These are phyloP conservation scores for Auricularia cornea DNA, from an alignment of 768 basidiomycete species.

Conservation along the genomic window DNA sequence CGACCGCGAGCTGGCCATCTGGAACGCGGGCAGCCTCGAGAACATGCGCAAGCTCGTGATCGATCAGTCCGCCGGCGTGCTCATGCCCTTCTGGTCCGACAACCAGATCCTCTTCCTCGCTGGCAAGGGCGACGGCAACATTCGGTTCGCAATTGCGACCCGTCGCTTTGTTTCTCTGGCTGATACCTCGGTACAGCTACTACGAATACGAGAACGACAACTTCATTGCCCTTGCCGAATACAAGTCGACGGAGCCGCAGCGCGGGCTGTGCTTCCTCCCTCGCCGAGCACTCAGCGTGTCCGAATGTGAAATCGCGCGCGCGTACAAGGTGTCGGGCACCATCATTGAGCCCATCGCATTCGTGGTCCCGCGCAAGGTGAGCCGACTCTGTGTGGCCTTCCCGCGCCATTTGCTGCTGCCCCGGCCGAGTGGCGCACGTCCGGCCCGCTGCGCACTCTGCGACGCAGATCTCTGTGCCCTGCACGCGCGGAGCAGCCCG, in stretches of 20 bases:
- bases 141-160: slow-evolving; percentile 49
- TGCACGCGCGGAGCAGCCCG: too few relatives aligned
- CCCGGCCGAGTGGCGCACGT: too few relatives aligned
- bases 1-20: slow-evolving; percentile 82
- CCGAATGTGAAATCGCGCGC: slow-evolving; percentile 90
- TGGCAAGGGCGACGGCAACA: slow-evolving; percentile 95
- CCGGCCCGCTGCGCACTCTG: too few relatives aligned
- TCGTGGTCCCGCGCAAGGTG: slow-evolving; percentile 82
- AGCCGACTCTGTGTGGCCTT: slow-evolving; percentile 36
- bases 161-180: too few relatives aligned
- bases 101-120: slow-evolving; percentile 88
- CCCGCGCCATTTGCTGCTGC: too few relatives aligned
- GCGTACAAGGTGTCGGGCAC: slow-evolving; percentile 78
- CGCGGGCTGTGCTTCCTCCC: slow-evolving; percentile 97
- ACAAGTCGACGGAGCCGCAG: slow-evolving; percentile 87
- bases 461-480: background rate
- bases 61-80: slow-evolving; percentile 86
- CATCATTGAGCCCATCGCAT: slow-evolving; percentile 82
- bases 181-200: slow-evolving; percentile 33
- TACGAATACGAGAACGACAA: slow-evolving; percentile 90
- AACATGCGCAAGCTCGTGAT: slow-evolving; percentile 71
- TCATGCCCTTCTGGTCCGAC: slow-evolving; percentile 98
- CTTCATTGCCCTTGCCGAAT: slow-evolving; percentile 66
- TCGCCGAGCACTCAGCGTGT: slow-evolving; percentile 77
- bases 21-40: slow-evolving; percentile 73